phyloP scores from a whole-genome alignment of 1,284 basidiomycete genomes.

The Moesziomyces sp. region DNA sequence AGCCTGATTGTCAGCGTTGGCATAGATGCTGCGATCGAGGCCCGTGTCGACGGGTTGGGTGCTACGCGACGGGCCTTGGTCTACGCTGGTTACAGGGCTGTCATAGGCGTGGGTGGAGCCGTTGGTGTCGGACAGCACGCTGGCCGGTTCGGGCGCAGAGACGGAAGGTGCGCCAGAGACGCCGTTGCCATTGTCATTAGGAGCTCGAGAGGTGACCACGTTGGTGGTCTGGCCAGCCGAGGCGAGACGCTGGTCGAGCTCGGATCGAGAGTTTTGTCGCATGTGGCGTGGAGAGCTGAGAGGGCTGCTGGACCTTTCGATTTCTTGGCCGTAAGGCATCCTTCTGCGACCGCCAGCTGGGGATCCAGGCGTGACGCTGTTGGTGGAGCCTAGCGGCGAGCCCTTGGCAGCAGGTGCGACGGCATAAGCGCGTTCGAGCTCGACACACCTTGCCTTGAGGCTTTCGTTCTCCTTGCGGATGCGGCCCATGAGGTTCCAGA shows the following conservation, averaged over 20 bases:
- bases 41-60: slow-evolving; percentile 28
- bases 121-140: slow-evolving; percentile 13
- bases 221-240: slow-evolving; percentile 3
- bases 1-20: slow-evolving; percentile 20
- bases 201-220: not conserved
- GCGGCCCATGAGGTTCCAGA: slow-evolving; percentile 62
- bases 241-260: slow-evolving; percentile 21
- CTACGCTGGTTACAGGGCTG: slow-evolving; percentile 37
- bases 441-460: slow-evolving; percentile 46
- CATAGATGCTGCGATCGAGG: slow-evolving; percentile 5
- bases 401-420: slow-evolving; percentile 11
- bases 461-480: slow-evolving; percentile 61
- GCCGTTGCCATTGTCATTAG: slow-evolving; percentile 1
- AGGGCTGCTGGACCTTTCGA: slow-evolving; percentile 37
- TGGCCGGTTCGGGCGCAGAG: slow-evolving; percentile 3
- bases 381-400: slow-evolving; percentile 25
- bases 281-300: slow-evolving; percentile 30
- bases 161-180: not conserved
- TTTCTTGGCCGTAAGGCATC: slow-evolving; percentile 21
- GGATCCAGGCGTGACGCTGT: slow-evolving; percentile 18
- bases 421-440: slow-evolving; percentile 33
- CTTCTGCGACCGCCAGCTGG: slow-evolving; percentile 38
- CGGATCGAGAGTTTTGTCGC: slow-evolving; percentile 33
- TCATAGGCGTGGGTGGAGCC: slow-evolving; percentile 16
- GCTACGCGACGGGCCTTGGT: slow-evolving; percentile 34